Evolutionary conservation across 495 filamentous ascomycete species (phyloP), one percentile per base, ranked within the genome.

Genomic region (Endocarpon pusillum): DNA sequence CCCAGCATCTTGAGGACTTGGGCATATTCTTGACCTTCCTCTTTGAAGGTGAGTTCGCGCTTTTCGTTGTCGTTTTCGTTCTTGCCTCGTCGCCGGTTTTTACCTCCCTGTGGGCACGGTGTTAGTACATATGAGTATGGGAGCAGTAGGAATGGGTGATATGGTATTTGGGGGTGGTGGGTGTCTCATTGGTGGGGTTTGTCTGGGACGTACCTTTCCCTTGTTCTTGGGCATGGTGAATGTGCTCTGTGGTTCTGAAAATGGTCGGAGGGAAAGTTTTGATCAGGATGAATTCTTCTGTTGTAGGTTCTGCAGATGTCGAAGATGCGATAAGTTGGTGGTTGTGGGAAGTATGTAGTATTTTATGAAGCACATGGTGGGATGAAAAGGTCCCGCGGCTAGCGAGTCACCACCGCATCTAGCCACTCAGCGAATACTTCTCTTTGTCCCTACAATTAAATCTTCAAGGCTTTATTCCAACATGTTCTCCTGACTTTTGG

Each of bases 41-140:
- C 89, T 61, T 94, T 94, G 75, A 96, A 97, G 40, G 81, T 81
- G 34, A 97, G 71, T 60, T 97, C 89, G 53, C 89, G 89, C 74
- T 94, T 94, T 67, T 94, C 87, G 52, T 94, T 94, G 67, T 91
- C 85, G 68, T 94, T 96, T 68, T 97, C 89, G 71, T 97, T 97
- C 82, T 96, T 97, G 61, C 89, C 89, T 61, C 89, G 78, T 65
- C 89, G 74, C 55, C 89, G 66, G 62, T 97, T 97, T 71, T 96
- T 97, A 68, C 89, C 89, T 57, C 89, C 89, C 81, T 94, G 48
- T 61, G 41, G 34, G 19, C 18, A 19, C n/a, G 32, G 21, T 17
- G 17, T 23, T 10, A n/a, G n/a, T n/a, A n/a, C n/a, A n/a, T n/a
- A 19, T 23, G 5, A 19, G 12, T 12, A 25, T 8, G 14, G 31